Percentiles rank a stretch among this genome's conserved stretches.
phyloP scores from a whole-genome alignment of 768 basidiomycete genomes.

The Arthromyces matolae region DNA sequence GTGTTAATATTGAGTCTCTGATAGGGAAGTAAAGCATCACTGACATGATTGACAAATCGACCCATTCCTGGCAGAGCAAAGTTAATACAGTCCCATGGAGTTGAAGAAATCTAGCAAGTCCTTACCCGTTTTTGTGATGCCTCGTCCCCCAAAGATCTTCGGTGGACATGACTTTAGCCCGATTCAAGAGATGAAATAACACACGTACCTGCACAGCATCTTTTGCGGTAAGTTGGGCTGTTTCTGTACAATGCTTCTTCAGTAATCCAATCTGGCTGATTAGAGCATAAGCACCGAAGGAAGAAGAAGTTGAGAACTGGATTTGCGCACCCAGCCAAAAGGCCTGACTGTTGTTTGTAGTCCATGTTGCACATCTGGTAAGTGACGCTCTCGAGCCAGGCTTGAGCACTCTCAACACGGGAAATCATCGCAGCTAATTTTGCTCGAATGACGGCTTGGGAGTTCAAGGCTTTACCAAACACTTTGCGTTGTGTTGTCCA shows the following conservation, averaged over 20 bases:
- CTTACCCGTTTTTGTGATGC: conserved; percentile 76
- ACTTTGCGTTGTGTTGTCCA: conserved; percentile 80
- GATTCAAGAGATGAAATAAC: not conserved
- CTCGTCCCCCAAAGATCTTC: conserved; percentile 81
- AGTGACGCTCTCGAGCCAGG: conserved; percentile 85
- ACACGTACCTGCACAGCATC: conserved; percentile 53
- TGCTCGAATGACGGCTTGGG: conserved; percentile 70
- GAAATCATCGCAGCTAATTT: conserved; percentile 82
- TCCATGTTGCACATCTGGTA: conserved; percentile 87
- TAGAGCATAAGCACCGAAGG: not conserved
- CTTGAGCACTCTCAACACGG: conserved; percentile 74
- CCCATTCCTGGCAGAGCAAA: conserved; percentile 13
- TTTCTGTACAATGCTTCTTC: conserved; percentile 74
- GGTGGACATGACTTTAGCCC: conserved; percentile 23
- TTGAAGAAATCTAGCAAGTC: not conserved
- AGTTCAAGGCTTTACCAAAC: conserved; percentile 66
- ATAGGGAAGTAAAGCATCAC: conserved; percentile 1
- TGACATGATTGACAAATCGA: conserved; percentile 21
- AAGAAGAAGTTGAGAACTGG: not conserved
- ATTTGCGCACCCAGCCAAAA: conserved; percentile 62
- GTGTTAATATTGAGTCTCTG: not conserved
- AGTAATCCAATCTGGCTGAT: conserved; percentile 72
- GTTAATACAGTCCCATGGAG: not conserved
- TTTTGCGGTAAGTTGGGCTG: conserved; percentile 74
- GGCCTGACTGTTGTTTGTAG: conserved; percentile 69